Percentiles rank a stretch among this genome's conserved stretches.
phyloP scores from a whole-genome alignment of 805 yeast species.

The Pichia ethanolica region DNA sequence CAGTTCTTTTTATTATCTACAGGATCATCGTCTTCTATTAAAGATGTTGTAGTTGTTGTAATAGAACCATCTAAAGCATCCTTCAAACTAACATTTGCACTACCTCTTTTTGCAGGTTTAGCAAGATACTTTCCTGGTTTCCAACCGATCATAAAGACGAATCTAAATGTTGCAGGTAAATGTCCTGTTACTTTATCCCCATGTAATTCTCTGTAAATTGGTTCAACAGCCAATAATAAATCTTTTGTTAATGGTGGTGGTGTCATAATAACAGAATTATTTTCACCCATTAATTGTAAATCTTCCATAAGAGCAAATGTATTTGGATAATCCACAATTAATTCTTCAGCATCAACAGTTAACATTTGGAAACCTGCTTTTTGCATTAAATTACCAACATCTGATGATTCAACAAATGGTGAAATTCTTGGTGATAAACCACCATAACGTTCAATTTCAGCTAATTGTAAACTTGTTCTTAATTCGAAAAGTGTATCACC shows the following conservation, averaged over 20 bases:
- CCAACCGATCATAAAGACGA: slow-evolving; percentile 87
- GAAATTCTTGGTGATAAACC: slow-evolving; percentile 77
- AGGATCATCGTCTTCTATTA: slow-evolving; percentile 13
- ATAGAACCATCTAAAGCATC: slow-evolving; percentile 38
- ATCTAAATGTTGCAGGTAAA: slow-evolving; percentile 74
- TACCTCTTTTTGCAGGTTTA: slow-evolving; percentile 64
- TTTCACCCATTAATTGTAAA: slow-evolving; percentile 77
- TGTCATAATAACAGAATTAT: slow-evolving; percentile 43
- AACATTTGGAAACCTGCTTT: slow-evolving; percentile 72
- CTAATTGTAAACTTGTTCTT: slow-evolving; percentile 71
- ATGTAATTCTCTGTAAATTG: slow-evolving; percentile 64
- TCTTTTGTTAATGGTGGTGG: slow-evolving; percentile 47
- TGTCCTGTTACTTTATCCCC: slow-evolving; percentile 46
- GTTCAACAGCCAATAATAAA: slow-evolving; percentile 65
- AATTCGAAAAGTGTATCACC: slow-evolving; percentile 83
- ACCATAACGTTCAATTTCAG: slow-evolving; percentile 73
- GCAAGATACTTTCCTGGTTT: slow-evolving; percentile 65
- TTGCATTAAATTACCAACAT: slow-evolving; percentile 65
- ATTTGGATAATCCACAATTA: slow-evolving; percentile 72
- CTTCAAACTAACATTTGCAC: slow-evolving; percentile 60
- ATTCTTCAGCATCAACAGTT: slow-evolving; percentile 79
- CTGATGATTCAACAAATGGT: slow-evolving; percentile 72
- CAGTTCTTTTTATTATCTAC: background rate
- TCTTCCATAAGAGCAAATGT: slow-evolving; percentile 60
- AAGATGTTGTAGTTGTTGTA: slow-evolving; percentile 10